Evolutionary conservation across 768 basidiomycete genomes (phyloP), one percentile per base, ranked within the genome.

Genomic region (Leccinellum luteum): DNA sequence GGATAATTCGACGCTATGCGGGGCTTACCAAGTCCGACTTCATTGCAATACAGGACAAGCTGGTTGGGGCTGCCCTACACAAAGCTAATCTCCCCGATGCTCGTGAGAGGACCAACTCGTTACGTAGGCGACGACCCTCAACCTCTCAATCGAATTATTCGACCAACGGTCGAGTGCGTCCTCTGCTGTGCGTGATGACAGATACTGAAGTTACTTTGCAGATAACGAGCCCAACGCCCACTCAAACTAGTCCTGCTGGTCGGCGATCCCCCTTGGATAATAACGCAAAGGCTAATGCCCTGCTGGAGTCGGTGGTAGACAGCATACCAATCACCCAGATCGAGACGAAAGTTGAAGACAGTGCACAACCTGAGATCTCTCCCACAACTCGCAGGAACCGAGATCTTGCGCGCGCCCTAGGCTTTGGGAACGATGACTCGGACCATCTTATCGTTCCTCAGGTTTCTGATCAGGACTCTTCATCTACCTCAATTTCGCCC

Each of bases 81-180:
- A 88, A 85, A 67, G 80, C 80, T 43, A 75, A 76, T 15, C 79
- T 76, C 51, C 79, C 82, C 9, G 86, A 88, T 60, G 69, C 77
- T 38, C 83, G 83, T 12, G 83, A 85, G 63, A 83, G 89, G 48
- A 76, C 81, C 0, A 85, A 83, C 52, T 91, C 90, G n/a, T 75
- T 90, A 62, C 79, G 90, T 55, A 83, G 84, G 60, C 81, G 91
- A 51, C 79, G 90, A 38, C 89, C 89, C 12, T 92, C 90, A 1
- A 90, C 87, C 14, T 90, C 90, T n/a, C 89, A 91, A 71, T 89
- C 89, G 12, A 87, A 84, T 64, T 87, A 90, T 65, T 86, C 85
- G 1, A 73, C 73, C 47, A 79, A 75, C 54, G 82, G 80, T n/a
- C 78, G 81, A 54, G 79, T 81, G 59, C 48, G 75, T 67, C 13